These are phyloP conservation scores for Tetracentron sinense DNA, from an alignment of 164 flowering plant species.

Conservation along the genomic window DNA sequence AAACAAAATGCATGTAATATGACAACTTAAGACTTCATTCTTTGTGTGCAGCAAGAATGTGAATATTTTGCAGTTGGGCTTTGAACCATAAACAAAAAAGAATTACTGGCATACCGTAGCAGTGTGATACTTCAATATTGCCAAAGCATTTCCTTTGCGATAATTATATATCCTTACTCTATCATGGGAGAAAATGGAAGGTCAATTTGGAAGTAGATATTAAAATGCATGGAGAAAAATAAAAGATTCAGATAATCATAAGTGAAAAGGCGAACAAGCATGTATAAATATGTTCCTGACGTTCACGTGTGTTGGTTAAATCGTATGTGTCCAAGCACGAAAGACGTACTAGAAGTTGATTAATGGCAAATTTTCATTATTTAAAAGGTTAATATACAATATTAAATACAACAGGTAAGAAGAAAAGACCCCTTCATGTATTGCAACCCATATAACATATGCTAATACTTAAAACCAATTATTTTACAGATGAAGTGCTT, in stretches of 20 bases:
- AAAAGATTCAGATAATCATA: neutral
- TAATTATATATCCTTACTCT: conserved; percentile 77
- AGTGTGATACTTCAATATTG: conserved; percentile 83
- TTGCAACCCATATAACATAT: too few species aligned
- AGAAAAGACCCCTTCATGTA: too few species aligned
- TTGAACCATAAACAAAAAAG: neutral
- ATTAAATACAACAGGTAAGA: neutral
- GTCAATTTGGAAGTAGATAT: neutral
- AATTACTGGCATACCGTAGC: conserved; percentile 45
- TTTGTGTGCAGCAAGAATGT: neutral
- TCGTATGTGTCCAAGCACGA: neutral
- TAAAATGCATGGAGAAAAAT: neutral
- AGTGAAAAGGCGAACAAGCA: neutral
- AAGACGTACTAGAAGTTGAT: neutral
- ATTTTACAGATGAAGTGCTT: too few species aligned
- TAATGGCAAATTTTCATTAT: too few species aligned
- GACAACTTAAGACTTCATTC: neutral
- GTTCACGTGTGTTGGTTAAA: neutral
- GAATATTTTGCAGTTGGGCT: neutral
- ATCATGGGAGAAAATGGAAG: conserved; percentile 16
- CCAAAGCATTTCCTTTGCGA: conserved; percentile 77
- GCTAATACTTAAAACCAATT: too few species aligned
- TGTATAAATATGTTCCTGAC: neutral
- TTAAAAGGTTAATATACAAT: too few species aligned
- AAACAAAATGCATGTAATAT: neutral